Percentiles rank a stretch among this genome's conserved stretches.
Evolutionary conservation across 176 grass and related monocot species (phyloP).

Genomic region (Ananas comosus): DNA sequence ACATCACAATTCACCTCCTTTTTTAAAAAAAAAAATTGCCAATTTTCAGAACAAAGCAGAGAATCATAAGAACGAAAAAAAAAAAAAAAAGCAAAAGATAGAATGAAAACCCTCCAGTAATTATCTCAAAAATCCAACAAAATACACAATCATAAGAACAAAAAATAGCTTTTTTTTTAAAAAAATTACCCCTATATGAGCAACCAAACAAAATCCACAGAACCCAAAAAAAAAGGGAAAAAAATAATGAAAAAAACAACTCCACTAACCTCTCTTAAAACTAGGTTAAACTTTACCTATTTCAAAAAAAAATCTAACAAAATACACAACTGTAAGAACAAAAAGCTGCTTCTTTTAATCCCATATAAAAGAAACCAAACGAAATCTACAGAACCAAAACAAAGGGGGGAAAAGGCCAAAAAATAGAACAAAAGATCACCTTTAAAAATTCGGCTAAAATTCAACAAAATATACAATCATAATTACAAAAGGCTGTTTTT

Average conservation of each 20-base stretch:
- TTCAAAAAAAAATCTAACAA: not conserved
- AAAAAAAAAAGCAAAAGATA: conserved; percentile 11
- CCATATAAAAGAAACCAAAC: too few relatives aligned
- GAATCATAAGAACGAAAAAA: conserved; percentile 15
- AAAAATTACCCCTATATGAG: not conserved
- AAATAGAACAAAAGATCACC: too few relatives aligned
- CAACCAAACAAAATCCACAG: too few relatives aligned
- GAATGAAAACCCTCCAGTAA: conserved; percentile 41
- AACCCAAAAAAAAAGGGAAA: not conserved
- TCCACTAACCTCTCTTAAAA: too few relatives aligned
- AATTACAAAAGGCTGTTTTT: too few relatives aligned
- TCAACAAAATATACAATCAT: too few relatives aligned
- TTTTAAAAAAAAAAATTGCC: not conserved
- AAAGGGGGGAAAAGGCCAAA: not conserved
- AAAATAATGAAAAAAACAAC: too few relatives aligned
- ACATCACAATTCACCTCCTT: too few relatives aligned
- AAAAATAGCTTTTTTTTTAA: conserved; percentile 1
- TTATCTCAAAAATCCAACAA: not conserved
- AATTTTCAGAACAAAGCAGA: not conserved
- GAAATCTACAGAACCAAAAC: not conserved
- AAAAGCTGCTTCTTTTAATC: not conserved
- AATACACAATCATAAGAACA: not conserved
- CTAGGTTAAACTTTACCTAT: too few relatives aligned
- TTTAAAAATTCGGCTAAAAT: not conserved
- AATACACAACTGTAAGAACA: not conserved